Evolutionary conservation across 2,329 filamentous ascomycete species (phyloP), one percentile per base, ranked within the genome.

Genomic region (Aspergillus fumigatiaffinis): DNA sequence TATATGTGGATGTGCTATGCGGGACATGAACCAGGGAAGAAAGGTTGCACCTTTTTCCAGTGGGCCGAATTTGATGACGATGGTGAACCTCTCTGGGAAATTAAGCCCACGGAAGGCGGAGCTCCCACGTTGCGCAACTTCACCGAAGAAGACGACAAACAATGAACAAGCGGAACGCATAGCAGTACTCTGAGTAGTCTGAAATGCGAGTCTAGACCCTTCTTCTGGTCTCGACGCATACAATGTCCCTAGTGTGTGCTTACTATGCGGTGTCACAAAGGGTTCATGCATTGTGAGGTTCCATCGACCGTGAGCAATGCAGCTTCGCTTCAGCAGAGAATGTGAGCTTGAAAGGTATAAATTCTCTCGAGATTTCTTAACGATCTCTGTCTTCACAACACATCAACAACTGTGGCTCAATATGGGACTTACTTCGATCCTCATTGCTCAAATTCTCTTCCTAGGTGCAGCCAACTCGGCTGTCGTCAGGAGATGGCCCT

Each of bases 1-100:
- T 96, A 97, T 71, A 94, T 95, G 75, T 96, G 92, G 91, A 94
- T 93, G 89, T 97, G 94, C 67, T 85, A 96, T 74, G 85, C 86
- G 0, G 86, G 87, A 28, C 72, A 66, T 63, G 62, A 66, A 3
- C 73, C 70, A 20, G 71, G 68, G 2, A 75, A 71, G 59, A 65
- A 85, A 42, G 86, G 84, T 4, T 96, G 92, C 68, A 79, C 82
- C 0, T 94, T 88, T 67, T 96, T 96, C 65, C 81, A 89, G 60
- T 96, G 92, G 92, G 91, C 89, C 0, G 83, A 87, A 54, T 95
- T 96, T 73, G 87, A 93, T 65, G 87, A 95, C 38, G 88, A 97
- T 71, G 93, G 93, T 1, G 86, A 90, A 64, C 92, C 92, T 0
- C 77, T 86, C 1, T 90, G 87, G 86, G 70, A 53, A 23, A 62